A percentile compares a stretch with the other conserved stretches of the same genome.
Evolutionary conservation across 2,329 filamentous ascomycete genomes (phyloP).

Genomic region (Tolypocladium pustulatum): DNA sequence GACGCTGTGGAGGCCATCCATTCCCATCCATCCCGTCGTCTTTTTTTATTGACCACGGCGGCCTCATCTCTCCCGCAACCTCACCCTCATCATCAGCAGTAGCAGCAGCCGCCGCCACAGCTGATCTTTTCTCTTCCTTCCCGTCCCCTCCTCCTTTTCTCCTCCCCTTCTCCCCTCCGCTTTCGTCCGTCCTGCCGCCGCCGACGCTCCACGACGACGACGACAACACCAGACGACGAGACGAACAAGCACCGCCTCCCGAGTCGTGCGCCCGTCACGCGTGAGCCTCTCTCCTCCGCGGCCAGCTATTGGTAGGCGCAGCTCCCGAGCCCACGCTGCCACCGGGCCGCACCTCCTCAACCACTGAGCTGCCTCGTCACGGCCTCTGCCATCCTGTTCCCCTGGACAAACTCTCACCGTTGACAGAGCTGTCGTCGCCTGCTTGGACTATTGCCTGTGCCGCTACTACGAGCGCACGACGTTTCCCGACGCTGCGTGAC

Average conservation of each 20-base stretch:
- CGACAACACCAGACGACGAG: background rate
- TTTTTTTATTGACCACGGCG: constrained; percentile 1
- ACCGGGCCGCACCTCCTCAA: background rate
- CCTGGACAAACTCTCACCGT: background rate
- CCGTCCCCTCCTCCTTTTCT: constrained; percentile 5
- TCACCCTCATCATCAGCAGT: constrained; percentile 2
- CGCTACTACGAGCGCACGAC: background rate
- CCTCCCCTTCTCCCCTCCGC: constrained; percentile 3
- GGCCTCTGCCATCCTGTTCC: background rate
- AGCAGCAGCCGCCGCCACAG: background rate
- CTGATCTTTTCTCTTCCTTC: constrained; percentile 5
- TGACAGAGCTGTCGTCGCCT: background rate
- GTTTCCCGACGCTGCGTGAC: no score
- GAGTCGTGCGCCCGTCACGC: constrained; percentile 6
- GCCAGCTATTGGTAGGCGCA: constrained; percentile 7
- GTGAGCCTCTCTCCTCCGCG: constrained; percentile 1
- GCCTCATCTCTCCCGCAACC: constrained; percentile 2
- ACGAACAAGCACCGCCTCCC: background rate
- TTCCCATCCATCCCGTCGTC: constrained; percentile 1
- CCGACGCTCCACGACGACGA: background rate
- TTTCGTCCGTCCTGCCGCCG: constrained; percentile 4
- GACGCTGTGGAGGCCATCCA: background rate
- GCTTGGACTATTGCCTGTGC: background rate
- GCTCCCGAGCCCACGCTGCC: constrained; percentile 6
- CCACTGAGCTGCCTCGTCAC: constrained; percentile 1